Evolutionary conservation across 2,329 filamentous ascomycete species (phyloP), one percentile per base, ranked within the genome.

Genomic region (Bipolaris sorokiniana): DNA sequence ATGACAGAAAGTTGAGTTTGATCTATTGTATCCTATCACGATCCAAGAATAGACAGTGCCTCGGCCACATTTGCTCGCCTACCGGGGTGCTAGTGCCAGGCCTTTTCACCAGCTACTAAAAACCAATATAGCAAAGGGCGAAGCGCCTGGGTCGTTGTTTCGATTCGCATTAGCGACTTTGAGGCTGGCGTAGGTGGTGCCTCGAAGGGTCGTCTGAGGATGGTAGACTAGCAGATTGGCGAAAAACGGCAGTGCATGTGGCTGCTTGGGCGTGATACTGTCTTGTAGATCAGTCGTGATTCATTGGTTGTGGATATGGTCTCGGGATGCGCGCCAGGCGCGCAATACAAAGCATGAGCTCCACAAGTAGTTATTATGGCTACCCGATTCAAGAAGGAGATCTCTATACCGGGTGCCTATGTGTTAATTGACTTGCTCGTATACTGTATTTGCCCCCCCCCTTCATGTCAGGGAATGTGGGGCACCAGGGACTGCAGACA

Each of bases 371-470:
- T 63, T 28, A 28, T 56, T 61, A 64, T 59, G 59, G 58, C 58
- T 58, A 64, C 56, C 63, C 66, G 54, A 54, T 51, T 59, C 58
- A 58, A 61, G 60, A 70, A 59, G 53, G 58, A 50, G 47, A 51
- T 57, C 63, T 64, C 61, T 61, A 59, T 63, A 51, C 58, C 59
- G 58, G 67, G 62, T 60, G 66, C 64, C 62, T 63, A 57, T 37
- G 64, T 62, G 70, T 75, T 70, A 70, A 73, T 74, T 74, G 66
- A 70, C 62, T 72, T 58, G 69, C 66, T 71, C 71, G 68, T 74
- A 68, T 71, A 70, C 66, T 68, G 69, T 63, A 53, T 49, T 48
- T 48, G 13, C 36, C 16, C 36, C 36, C 31, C 51, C 61, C 58
- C 66, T 69, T 64, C 59, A 66, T 62, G 66, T 65, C 26, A 28